These are phyloP conservation scores for Kodamaea kaohsiungensis DNA, from an alignment of 805 yeast species.

Conservation along the genomic window DNA sequence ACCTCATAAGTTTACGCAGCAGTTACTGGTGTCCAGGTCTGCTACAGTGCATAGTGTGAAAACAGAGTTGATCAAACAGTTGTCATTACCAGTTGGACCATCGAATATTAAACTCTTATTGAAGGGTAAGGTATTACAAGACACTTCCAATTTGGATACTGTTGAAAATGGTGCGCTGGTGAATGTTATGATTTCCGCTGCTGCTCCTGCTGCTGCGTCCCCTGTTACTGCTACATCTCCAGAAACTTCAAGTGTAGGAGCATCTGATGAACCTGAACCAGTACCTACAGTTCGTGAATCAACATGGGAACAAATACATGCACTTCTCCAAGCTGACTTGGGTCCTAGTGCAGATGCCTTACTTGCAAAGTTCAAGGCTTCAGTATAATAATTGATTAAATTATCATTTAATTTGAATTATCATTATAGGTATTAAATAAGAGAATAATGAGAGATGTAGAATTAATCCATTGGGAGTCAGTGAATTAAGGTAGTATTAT, in stretches of 20 bases:
- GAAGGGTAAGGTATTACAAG: conserved; percentile 64
- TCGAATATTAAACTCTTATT: conserved; percentile 51
- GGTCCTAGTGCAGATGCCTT: conserved; percentile 20
- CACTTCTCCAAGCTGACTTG: conserved; percentile 19
- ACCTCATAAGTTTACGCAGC: conserved; percentile 58
- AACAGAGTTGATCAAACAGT: conserved; percentile 28
- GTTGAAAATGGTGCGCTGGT: conserved; percentile 3
- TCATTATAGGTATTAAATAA: background rate
- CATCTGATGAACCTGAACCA: conserved; percentile 12
- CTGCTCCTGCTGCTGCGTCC: conserved; percentile 3
- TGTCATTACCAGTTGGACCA: conserved; percentile 29
- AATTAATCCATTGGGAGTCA: too few species aligned
- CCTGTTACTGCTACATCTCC: background rate
- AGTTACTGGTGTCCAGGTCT: conserved; percentile 25
- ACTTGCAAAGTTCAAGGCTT: conserved; percentile 14
- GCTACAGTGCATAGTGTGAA: conserved; percentile 42
- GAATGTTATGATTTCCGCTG: conserved; percentile 8
- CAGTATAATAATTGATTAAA: background rate
- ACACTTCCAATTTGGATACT: conserved; percentile 41
- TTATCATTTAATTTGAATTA: background rate
- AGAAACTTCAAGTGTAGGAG: background rate
- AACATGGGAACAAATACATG: conserved; percentile 23
- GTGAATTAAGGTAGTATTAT: too few species aligned
- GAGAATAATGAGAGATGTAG: background rate
- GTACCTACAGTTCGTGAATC: conserved; percentile 11